Base-by-base conservation (phyloP, 176 grass and related monocot genomes). In the Phragmites australis region DNA sequence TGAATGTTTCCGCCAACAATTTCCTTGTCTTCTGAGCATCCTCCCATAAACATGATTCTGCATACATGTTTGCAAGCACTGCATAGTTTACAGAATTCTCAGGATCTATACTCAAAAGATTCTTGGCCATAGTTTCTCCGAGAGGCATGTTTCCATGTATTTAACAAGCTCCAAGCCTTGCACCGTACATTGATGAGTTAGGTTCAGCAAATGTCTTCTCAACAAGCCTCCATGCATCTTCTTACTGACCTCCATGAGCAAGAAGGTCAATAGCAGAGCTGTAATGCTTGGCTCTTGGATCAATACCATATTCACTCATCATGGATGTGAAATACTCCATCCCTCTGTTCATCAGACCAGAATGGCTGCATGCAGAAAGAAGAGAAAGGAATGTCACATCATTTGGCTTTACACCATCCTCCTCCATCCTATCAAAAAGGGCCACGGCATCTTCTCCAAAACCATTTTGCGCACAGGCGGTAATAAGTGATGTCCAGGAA, bases 401-500 rank as follows among this genome's bases (percentile, higher is more conserved):
- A 31, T 97, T 94, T 89, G 89, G 91, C 68, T 87, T 89, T 50
- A 94, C 89, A 53, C 86, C 83, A 60, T 94, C 85, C 50, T 92
- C 78, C 74, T 85, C 85, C 94, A 97, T 97, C 49, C 74, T 87
- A 52, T 74, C 46, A 76, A 97, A 97, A 82, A 97, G 88, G 77
- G 54, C 31, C 64, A 92, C 59, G 56, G 86, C 95, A 80, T 71
- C 76, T 69, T 87, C 74, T 58, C 80, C 88, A 54, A 72, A 82
- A 30, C 89, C 89, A 77, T 92, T 83, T 68, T 88, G 76, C 30
- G 87, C 90, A 87, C 78, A 94, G 30, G 87, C 85, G 31, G 83
- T 87, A 75, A 97, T 94, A 44, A 97, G 83, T 47, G 88, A 92
- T 83, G 91, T 97, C 95, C 95, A 97, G 23, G 90, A 97, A 75